Conservation (phyloP, 140 eudicot genomes). For the Senecio squalidus region DNA sequence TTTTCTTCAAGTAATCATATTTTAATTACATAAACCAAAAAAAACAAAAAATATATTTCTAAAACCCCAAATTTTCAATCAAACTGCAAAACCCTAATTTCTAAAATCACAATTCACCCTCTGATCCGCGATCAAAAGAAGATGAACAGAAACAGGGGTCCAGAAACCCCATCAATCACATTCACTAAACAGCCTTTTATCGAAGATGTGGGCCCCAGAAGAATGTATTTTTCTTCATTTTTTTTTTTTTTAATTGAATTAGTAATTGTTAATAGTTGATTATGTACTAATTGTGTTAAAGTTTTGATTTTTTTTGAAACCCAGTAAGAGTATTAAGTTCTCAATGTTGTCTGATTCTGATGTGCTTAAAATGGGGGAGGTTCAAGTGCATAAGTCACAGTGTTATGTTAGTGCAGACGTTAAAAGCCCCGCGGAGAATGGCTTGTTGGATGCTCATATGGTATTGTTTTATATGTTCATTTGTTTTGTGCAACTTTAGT, state of each 20-base stretch:
- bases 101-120: not conserved
- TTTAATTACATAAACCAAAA: no score
- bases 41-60: no score
- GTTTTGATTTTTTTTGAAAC: not conserved
- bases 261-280: not conserved
- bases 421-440: slow-evolving; percentile 41
- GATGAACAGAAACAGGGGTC: slow-evolving; percentile 32
- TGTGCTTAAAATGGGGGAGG: slow-evolving; percentile 51
- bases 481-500: not conserved
- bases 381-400: slow-evolving; percentile 40
- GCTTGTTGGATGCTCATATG: slow-evolving; percentile 84
- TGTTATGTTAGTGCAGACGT: slow-evolving; percentile 37
- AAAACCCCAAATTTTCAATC: no score
- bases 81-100: no score
- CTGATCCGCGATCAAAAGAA: no score
- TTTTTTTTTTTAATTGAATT: not conserved
- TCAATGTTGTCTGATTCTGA: slow-evolving; percentile 55
- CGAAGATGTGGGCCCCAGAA: slow-evolving; percentile 78
- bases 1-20: no score
- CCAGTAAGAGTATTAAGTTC: slow-evolving; percentile 74
- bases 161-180: slow-evolving; percentile 26
- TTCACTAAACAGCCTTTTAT: slow-evolving; percentile 70
- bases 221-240: slow-evolving; percentile 35
- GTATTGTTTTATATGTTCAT: slow-evolving; percentile 5
- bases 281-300: not conserved